A percentile compares a stretch with the other conserved stretches of the same genome.
These are phyloP conservation scores for Suhomyces faveliae DNA, from an alignment of 805 yeast genomes.

Conservation along the genomic window DNA sequence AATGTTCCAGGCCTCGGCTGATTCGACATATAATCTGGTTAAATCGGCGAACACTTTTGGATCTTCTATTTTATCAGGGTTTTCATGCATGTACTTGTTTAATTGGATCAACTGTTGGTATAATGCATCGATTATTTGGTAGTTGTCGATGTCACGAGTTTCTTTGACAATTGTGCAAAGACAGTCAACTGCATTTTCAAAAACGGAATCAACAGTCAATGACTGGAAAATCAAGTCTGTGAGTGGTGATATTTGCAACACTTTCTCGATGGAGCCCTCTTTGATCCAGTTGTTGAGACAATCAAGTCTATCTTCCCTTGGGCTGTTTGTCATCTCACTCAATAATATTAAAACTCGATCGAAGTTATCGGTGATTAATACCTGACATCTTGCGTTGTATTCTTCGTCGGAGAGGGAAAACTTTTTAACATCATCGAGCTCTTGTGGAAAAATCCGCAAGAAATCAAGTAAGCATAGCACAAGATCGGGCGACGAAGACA, in stretches of 20 bases:
- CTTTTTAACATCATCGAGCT: constrained; percentile 71
- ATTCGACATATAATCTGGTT: constrained; percentile 80
- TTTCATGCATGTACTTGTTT: constrained; percentile 43
- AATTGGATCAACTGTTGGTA: constrained; percentile 67
- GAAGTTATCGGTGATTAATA: constrained; percentile 64
- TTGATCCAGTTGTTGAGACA: constrained; percentile 89
- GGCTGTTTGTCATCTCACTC: constrained; percentile 45
- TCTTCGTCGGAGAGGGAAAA: constrained; percentile 83
- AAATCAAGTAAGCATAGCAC: constrained; percentile 66
- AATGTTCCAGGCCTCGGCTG: constrained; percentile 95
- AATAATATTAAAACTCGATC: constrained; percentile 65
- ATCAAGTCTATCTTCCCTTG: constrained; percentile 46
- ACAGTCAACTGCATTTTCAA: constrained; percentile 86
- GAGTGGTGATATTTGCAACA: constrained; percentile 64
- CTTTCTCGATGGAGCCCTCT: constrained; percentile 73
- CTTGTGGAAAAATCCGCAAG: constrained; percentile 87
- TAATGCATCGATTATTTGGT: constrained; percentile 60
- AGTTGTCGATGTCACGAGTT: constrained; percentile 71
- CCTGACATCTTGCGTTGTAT: constrained; percentile 59
- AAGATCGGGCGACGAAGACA: constrained; percentile 38
- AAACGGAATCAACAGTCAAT: constrained; percentile 61
- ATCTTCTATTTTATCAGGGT: constrained; percentile 50
- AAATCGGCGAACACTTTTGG: constrained; percentile 66
- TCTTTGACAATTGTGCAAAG: constrained; percentile 78
- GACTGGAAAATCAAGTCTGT: constrained; percentile 64